Base-by-base conservation (phyloP, 2,329 filamentous ascomycete genomes). In the Pseudogymnoascus sp. region DNA sequence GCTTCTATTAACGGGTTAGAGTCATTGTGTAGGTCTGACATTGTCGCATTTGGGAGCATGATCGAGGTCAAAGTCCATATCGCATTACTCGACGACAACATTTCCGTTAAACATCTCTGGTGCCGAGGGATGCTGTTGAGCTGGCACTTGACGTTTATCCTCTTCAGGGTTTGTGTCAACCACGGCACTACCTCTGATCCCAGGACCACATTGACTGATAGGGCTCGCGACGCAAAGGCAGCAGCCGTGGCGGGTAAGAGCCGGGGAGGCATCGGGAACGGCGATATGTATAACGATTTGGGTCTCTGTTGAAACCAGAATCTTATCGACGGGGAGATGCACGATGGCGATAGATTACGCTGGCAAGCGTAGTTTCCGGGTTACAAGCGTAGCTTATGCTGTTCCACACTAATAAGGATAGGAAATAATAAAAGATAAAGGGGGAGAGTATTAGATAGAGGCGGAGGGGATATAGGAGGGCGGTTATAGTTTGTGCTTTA, bases 121-220 rank as follows among this genome's bases (percentile, higher is more conserved):
- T 97, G 93, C 76, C 97, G 94, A 62, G 90, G 87, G 58, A 97
- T 90, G 75, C 90, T 97, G 83, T 99, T 97, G 76, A 99, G 84
- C 64, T 93, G 93, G 70, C 94, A 89, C 84, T 97, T 99, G 71
- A 97, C 87, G 82, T 96, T 97, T 79, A 97, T 92, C 75, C 94
- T 87, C 83, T 97, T 97, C 71, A 99, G 82, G 9, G 92, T 96
- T 73, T 92, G 90, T 36, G 94, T 99, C 76, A 97, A 83, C 94
- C 94, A 99, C 64, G 92, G 89, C 79, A 97, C 92, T 72, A 95
- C 86, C 80, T 94, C 96, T 74, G 88, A 88, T 72, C 87, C 89
- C 71, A 99, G 82, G 64, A 99, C 94, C 69, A 99, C 90, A 74
- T 95, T 97, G 75, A 96, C 93, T 27, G 90, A 92, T 58, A 91